These are phyloP conservation scores for Termitomyces sp. DNA, from an alignment of 768 basidiomycete genomes.

Conservation along the genomic window DNA sequence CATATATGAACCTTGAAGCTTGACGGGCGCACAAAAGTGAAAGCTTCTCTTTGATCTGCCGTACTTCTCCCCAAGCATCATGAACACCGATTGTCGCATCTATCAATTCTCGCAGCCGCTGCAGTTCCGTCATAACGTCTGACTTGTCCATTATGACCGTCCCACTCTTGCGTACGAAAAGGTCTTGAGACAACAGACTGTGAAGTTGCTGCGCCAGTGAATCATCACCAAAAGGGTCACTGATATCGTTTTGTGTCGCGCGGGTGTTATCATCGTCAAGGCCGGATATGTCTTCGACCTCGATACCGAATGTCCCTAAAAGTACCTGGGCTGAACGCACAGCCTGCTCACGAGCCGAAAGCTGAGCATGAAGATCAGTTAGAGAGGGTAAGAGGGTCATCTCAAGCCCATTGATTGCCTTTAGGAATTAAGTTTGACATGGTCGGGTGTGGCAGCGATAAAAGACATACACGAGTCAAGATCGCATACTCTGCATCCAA, in stretches of 20 bases:
- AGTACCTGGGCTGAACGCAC: constrained; percentile 25
- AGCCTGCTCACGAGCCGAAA: constrained; percentile 12
- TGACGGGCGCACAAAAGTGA: neutral
- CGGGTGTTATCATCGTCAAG: neutral
- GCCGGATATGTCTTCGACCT: constrained; percentile 22
- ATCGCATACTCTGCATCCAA: constrained; percentile 18
- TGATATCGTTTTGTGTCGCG: neutral
- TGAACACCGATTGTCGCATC: neutral
- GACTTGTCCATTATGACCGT: constrained; percentile 6
- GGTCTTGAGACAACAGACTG: neutral
- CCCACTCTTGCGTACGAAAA: constrained; percentile 12
- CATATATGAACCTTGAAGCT: neutral
- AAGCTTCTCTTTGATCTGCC: neutral
- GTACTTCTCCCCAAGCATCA: neutral
- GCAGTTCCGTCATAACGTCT: constrained; percentile 19
- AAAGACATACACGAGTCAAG: constrained; percentile 20
- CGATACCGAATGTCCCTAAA: constrained; percentile 27
- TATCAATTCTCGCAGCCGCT: neutral
- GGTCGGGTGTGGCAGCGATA: neutral
- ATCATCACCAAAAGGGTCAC: neutral
- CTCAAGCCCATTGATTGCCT: constrained; percentile 18
- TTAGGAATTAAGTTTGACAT: neutral
- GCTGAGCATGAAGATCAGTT: constrained; percentile 16
- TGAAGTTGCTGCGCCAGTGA: constrained; percentile 13
- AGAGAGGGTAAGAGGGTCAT: constrained; percentile 20